Evolutionary conservation across 306 rosid species (phyloP).

Genomic region (Styphnolobium japonicum): DNA sequence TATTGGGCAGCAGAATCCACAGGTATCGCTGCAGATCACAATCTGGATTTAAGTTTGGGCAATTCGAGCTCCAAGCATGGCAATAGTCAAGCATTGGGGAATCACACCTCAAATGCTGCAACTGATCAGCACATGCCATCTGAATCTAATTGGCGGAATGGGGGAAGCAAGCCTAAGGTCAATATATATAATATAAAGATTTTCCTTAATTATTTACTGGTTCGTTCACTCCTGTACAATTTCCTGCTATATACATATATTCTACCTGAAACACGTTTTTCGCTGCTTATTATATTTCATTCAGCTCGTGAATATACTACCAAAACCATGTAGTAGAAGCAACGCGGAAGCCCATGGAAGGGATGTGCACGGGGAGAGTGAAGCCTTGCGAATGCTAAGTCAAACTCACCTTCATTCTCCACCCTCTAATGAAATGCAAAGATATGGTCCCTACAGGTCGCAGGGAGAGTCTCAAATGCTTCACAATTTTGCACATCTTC

Average conservation of each 20-base stretch:
- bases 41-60: constrained; percentile 72
- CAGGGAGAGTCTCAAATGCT: constrained; percentile 46
- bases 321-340: constrained; percentile 40
- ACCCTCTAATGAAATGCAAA: constrained; percentile 42
- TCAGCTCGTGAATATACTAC: constrained; percentile 41
- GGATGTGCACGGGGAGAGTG: constrained; percentile 50
- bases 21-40: constrained; percentile 44
- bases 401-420: constrained; percentile 60
- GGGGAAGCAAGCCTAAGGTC: constrained; percentile 42
- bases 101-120: constrained; percentile 31
- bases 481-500: constrained; percentile 43
- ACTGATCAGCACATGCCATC: constrained; percentile 26
- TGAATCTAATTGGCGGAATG: constrained; percentile 38
- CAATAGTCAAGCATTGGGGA: constrained; percentile 11
- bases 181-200: not conserved
- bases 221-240: not conserved
- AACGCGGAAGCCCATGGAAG: constrained; percentile 36
- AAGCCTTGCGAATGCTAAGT: constrained; percentile 50
- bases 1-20: constrained; percentile 37
- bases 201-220: not conserved
- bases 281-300: not conserved
- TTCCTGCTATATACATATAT: not conserved
- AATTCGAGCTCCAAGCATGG: constrained; percentile 48
- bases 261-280: not conserved
- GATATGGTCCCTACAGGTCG: constrained; percentile 50